phyloP scores from a whole-genome alignment of 1,284 basidiomycete genomes.

The Tausonia pullulans region DNA sequence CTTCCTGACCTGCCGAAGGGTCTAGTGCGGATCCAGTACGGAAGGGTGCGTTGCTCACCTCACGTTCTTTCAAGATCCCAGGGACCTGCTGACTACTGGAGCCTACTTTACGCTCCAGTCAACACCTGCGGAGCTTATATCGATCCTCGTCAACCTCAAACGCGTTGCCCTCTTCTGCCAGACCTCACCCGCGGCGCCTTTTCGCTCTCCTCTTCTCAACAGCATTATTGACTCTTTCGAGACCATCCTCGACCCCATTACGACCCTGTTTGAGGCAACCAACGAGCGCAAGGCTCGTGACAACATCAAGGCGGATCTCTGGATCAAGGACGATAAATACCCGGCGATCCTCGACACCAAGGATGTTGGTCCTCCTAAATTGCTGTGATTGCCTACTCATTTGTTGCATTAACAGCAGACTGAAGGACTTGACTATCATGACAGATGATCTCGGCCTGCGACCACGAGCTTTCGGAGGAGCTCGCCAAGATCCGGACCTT shows the following conservation, averaged over 20 bases:
- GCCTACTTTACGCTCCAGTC: conserved; percentile 41
- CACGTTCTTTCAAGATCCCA: background rate
- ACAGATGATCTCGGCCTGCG: conserved; percentile 33
- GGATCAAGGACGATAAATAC: conserved; percentile 59
- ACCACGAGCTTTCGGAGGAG: conserved; percentile 64
- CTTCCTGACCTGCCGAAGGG: conserved; percentile 85
- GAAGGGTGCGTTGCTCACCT: conserved; percentile 45
- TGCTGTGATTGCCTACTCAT: too few species aligned
- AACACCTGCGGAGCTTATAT: conserved; percentile 69
- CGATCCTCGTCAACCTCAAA: conserved; percentile 63
- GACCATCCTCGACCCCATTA: conserved; percentile 47
- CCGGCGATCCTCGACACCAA: conserved; percentile 50
- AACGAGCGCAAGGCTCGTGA: conserved; percentile 54
- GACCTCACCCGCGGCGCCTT: conserved; percentile 41
- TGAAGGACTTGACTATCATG: background rate
- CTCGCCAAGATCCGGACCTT: conserved; percentile 60
- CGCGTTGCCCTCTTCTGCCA: conserved; percentile 61
- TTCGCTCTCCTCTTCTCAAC: conserved; percentile 57
- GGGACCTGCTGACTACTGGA: background rate
- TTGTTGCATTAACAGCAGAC: too few species aligned
- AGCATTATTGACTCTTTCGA: conserved; percentile 60
- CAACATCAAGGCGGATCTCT: conserved; percentile 61
- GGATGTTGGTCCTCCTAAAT: conserved; percentile 27
- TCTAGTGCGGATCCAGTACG: conserved; percentile 77
- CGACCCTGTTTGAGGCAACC: conserved; percentile 49